Percentiles rank a stretch among this genome's conserved stretches.
Evolutionary conservation across 2,329 filamentous ascomycete genomes (phyloP).

Genomic region (Pseudocercospora musae): DNA sequence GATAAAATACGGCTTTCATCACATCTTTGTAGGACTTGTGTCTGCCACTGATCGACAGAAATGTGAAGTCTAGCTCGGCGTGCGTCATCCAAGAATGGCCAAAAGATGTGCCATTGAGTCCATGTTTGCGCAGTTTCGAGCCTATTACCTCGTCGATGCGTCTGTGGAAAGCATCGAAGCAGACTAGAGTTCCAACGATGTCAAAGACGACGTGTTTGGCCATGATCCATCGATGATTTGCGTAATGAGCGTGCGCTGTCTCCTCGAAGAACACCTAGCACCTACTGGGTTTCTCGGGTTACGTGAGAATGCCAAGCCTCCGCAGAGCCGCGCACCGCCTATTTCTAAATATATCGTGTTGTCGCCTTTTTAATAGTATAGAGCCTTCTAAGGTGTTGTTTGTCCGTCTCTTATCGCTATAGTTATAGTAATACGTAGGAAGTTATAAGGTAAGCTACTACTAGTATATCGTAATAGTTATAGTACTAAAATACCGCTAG

Average conservation of each 20-base stretch:
- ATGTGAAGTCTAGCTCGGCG: constrained; percentile 51
- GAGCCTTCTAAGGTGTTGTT: too few relatives aligned
- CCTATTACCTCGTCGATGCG: constrained; percentile 45
- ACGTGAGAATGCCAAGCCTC: too few relatives aligned
- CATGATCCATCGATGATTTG: constrained; percentile 2
- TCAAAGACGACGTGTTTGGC: constrained; percentile 36
- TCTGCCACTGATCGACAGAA: constrained; percentile 44
- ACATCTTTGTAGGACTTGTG: constrained; percentile 46
- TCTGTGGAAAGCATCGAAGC: constrained; percentile 45
- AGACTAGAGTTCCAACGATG: constrained; percentile 53
- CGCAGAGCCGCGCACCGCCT: too few relatives aligned
- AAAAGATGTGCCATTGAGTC: constrained; percentile 44
- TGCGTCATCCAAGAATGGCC: constrained; percentile 49
- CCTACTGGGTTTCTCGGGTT: too few relatives aligned
- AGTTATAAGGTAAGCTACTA: too few relatives aligned
- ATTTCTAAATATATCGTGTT: too few relatives aligned
- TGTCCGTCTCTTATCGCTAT: too few relatives aligned
- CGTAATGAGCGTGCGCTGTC: neutral
- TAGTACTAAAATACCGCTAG: too few relatives aligned
- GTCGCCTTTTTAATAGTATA: too few relatives aligned
- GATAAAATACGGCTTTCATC: constrained; percentile 48
- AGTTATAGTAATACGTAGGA: too few relatives aligned
- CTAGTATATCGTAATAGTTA: too few relatives aligned
- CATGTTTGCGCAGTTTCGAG: constrained; percentile 37
- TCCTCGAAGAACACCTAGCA: too few relatives aligned